Evolutionary conservation across 2,329 filamentous ascomycete genomes (phyloP).

Genomic region (Beauveria australis): DNA sequence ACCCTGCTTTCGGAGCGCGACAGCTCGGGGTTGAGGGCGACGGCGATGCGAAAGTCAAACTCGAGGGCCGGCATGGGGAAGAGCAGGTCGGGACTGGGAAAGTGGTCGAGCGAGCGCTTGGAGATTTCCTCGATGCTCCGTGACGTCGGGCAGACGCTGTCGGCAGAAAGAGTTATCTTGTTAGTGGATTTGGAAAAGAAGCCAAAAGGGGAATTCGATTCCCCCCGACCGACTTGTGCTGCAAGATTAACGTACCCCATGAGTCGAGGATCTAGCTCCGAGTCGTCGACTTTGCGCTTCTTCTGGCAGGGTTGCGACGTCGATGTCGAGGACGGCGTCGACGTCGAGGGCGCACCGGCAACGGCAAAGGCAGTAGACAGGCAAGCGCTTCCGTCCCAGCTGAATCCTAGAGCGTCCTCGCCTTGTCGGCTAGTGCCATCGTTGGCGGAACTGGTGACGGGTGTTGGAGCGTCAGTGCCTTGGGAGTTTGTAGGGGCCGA

Average conservation of each 20-base stretch:
- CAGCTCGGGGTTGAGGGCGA: constrained; percentile 34
- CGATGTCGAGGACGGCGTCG: neutral
- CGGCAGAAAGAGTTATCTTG: neutral
- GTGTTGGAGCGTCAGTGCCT: constrained; percentile 9
- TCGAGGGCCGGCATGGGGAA: constrained; percentile 38
- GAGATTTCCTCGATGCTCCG: constrained; percentile 29
- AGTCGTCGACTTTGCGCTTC: constrained; percentile 8
- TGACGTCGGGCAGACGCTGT: constrained; percentile 13
- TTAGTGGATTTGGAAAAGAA: neutral
- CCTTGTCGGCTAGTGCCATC: constrained; percentile 9
- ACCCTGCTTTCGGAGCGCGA: constrained; percentile 35
- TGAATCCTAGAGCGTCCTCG: constrained; percentile 4
- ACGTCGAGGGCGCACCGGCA: neutral
- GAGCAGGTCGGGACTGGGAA: constrained; percentile 32
- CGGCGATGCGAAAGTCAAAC: constrained; percentile 43
- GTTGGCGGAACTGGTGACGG: constrained; percentile 8
- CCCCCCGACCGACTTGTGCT: neutral
- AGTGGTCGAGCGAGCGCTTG: constrained; percentile 30
- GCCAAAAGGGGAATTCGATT: neutral
- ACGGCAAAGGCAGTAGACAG: neutral
- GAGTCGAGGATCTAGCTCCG: constrained; percentile 2
- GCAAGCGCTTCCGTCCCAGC: constrained; percentile 9
- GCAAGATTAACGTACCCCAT: neutral
- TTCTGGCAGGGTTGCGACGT: neutral
- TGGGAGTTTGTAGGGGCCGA: constrained; percentile 9